Evolutionary conservation across 306 rosid species (phyloP), one percentile per base, ranked within the genome.

Genomic region (Pyrus betulifolia): DNA sequence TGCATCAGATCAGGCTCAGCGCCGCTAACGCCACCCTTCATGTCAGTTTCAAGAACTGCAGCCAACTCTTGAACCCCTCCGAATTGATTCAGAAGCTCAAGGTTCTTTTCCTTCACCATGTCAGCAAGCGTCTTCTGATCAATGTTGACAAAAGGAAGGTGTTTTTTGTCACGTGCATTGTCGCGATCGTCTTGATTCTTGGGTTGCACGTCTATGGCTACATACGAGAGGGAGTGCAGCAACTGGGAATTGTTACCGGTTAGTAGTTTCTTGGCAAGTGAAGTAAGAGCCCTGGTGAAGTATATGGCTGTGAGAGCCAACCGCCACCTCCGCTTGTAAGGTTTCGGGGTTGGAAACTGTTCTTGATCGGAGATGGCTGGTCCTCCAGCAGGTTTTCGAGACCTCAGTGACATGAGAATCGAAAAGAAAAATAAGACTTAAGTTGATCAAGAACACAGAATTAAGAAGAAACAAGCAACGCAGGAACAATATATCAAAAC

Each of bases 1-100:
- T n/a, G 64, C 30, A 23, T 23, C 81, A 15, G 21, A 51, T 51
- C 21, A 15, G 55, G 55, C 18, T 30, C 55, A 12, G 28, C 67
- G 3, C 80, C 79, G 3, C 31, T 15, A 31, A 87, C 78, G 0
- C 90, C 90, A 18, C 40, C 19, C 2, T 74, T 61, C 1, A 45
- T 40, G 23, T 71, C 28, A 14, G 87, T 79, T 25, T 76, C 42
- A 4, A 90, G 86, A 0, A 74, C 69, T 22, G 73, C 5, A 2
- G 87, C 85, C 6, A 90, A 17, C 2, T 82, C 87, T 17, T 21
- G 72, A n/a, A 78, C 74, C 65, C 95, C 92, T 40, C 82, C 84
- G 0, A 72, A 1, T 11, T 70, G 67, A 14, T 27, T 5, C 21
- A 90, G 90, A 13, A 4, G 38, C 1, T 66, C 21, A 1, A 70